Base-by-base conservation (phyloP, 1,139 yeast genomes). In the Yamadazyma diddensiae region DNA sequence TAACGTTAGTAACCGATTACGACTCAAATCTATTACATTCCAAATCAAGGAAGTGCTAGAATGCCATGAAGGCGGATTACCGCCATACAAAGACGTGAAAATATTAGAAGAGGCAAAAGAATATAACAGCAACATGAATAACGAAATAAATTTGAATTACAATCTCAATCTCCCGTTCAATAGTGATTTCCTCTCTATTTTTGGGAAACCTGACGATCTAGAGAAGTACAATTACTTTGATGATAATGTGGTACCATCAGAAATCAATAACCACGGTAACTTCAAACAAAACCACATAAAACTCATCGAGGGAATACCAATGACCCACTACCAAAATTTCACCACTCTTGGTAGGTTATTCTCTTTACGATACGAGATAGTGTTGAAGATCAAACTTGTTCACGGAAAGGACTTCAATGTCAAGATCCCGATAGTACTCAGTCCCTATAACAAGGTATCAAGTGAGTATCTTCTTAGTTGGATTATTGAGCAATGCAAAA, bases 401-500 rank as follows among this genome's bases (percentile, higher is more conserved):
- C 72, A 68, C 34, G 72, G 72, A 4, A 72, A 71, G 42, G 76
- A 73, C 41, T 59, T 73, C 38, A 75, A 65, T 27, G 53, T 74
- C 6, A 51, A 62, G 15, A 61, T 77, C 11, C 83, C 82, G 1
- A 55, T 79, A 3, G 73, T 73, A 0, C 64, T 79, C 0, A 61
- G 80, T 30, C 79, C 82, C 1, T 72, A 57, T 54, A 77, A 79
- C 52, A 58, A 68, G 34, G 47, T 36, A 14, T 66, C 62, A 49
- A 70, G 73, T 35, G 68, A 55, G 35, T 66, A 65, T 46, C 52
- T 70, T 29, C 58, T 65, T 43, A 65, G 53, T 49, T 77, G 75
- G 72, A 75, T 79, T n/a, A 50, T 66, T 42, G 61, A 63, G 30
- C 82, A 79, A 49, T 71, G 76, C 39, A 73, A 69, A 25, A 40